phyloP scores from a whole-genome alignment of 176 grass and related monocot species.

The Ampelocalamus luodianensis region DNA sequence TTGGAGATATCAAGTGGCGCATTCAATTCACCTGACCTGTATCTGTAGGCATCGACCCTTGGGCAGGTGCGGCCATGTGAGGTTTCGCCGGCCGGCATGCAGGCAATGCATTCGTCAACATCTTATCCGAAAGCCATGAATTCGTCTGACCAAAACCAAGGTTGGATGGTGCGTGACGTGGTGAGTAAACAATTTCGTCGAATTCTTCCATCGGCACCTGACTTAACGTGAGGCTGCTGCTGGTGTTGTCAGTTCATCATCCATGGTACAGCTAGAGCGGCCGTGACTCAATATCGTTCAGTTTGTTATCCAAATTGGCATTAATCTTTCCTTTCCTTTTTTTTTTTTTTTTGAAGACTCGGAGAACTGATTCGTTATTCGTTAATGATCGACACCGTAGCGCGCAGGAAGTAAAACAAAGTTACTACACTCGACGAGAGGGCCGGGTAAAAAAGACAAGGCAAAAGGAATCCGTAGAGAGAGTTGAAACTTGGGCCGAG shows the following conservation, averaged over 20 bases:
- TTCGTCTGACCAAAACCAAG: background rate
- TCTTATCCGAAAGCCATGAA: constrained; percentile 1
- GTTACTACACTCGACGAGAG: background rate
- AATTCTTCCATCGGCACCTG: background rate
- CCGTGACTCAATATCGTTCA: background rate
- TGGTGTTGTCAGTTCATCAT: background rate
- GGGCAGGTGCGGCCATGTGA: background rate
- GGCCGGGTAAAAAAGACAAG: background rate
- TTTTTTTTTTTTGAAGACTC: too few species aligned
- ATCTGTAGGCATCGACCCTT: background rate
- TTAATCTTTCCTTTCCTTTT: too few species aligned
- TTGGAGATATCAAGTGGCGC: background rate
- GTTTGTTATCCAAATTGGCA: background rate
- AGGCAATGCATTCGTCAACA: constrained; percentile 12
- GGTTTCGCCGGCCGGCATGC: background rate
- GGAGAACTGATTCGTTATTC: too few species aligned
- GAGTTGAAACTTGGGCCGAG: background rate
- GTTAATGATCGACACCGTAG: background rate
- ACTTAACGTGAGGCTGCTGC: background rate
- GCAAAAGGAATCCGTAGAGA: background rate
- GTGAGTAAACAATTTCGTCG: background rate
- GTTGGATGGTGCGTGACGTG: background rate
- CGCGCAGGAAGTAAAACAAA: too few species aligned
- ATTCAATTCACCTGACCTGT: constrained; percentile 10
- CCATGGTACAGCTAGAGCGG: background rate